phyloP scores from a whole-genome alignment of 2,329 filamentous ascomycete genomes.

The Diaporthe ampelina region DNA sequence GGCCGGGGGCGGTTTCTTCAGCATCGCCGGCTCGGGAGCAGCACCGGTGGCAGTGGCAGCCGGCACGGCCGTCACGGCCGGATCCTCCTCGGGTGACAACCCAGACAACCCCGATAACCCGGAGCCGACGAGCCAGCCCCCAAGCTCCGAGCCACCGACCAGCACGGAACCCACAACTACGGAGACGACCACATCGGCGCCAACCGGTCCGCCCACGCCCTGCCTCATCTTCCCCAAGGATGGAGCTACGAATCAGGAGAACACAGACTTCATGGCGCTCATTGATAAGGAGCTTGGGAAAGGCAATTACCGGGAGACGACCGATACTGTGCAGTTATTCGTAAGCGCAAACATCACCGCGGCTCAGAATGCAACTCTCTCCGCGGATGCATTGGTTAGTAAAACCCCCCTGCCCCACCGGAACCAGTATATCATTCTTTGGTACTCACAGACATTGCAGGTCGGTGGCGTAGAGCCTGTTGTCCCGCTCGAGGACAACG shows the following conservation, averaged over 20 bases:
- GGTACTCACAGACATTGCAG: background rate
- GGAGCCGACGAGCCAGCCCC: too few relatives aligned
- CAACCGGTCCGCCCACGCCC: background rate
- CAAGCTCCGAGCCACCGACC: background rate
- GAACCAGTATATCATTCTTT: background rate
- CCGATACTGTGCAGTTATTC: background rate
- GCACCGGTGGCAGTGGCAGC: constrained; percentile 20
- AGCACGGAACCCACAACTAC: constrained; percentile 5
- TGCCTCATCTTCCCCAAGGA: constrained; percentile 28
- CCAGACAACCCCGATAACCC: constrained; percentile 8
- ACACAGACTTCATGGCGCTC: constrained; percentile 5
- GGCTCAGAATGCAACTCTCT: background rate
- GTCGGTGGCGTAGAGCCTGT: constrained; percentile 19
- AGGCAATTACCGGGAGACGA: constrained; percentile 13
- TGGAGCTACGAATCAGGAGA: constrained; percentile 10
- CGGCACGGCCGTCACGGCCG: constrained; percentile 5
- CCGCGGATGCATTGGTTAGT: background rate
- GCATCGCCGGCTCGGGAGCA: constrained; percentile 7
- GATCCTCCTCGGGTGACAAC: constrained; percentile 4
- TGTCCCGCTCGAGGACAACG: constrained; percentile 17
- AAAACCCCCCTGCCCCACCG: too few relatives aligned
- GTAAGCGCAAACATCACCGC: constrained; percentile 24
- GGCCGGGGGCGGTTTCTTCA: constrained; percentile 4
- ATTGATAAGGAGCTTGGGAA: constrained; percentile 20
- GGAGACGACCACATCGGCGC: constrained; percentile 20